Conservation (phyloP, 2,329 filamentous ascomycete genomes). For the Xylariales sp. region DNA sequence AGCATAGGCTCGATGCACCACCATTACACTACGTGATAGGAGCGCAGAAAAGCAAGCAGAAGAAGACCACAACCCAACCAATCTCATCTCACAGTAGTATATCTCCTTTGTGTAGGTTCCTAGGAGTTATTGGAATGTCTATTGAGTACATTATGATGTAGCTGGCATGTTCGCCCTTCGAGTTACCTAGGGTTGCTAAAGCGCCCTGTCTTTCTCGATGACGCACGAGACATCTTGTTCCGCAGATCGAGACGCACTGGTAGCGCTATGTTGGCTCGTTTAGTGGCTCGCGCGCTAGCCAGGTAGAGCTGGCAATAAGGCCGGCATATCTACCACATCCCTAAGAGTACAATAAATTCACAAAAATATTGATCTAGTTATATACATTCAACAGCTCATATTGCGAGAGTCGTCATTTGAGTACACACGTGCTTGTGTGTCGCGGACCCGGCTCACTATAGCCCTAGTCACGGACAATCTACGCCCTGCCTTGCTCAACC, state of each 20-base stretch:
- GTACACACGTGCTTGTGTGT: neutral
- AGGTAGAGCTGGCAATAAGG: neutral
- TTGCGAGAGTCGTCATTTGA: neutral
- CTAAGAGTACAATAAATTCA: neutral
- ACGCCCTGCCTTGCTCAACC: too few species aligned
- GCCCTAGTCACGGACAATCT: too few species aligned
- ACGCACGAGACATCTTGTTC: constrained; percentile 30
- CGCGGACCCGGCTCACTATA: too few species aligned
- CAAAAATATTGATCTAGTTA: neutral
- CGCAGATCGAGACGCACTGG: constrained; percentile 29
- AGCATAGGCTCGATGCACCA: neutral
- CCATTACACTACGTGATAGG: neutral
- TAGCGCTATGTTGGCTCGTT: neutral
- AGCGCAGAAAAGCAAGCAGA: constrained; percentile 7
- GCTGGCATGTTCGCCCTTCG: constrained; percentile 13
- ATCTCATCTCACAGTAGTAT: neutral
- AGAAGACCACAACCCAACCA: neutral
- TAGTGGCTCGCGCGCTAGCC: constrained; percentile 13
- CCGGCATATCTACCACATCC: neutral
- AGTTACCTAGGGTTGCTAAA: constrained; percentile 4
- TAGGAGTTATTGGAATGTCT: neutral
- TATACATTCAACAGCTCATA: neutral
- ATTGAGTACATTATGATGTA: neutral
- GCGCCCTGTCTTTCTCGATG: constrained; percentile 31
- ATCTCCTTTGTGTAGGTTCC: neutral